Evolutionary conservation across 441 rosid species (phyloP).

Genomic region (Adansonia gregorii): DNA sequence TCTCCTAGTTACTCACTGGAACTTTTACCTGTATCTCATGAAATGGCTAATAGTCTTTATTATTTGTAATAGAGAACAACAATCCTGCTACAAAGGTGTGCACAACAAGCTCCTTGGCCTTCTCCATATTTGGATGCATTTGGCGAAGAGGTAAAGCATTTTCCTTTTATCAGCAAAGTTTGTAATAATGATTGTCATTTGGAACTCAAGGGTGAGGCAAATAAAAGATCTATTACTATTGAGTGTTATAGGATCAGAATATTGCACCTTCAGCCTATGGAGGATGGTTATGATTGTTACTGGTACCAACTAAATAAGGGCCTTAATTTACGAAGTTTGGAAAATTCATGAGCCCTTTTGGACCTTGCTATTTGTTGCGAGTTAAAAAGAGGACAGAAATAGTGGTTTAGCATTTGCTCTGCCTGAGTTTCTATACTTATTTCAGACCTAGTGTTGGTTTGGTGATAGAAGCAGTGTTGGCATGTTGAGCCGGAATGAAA

Average conservation of each 20-base stretch:
- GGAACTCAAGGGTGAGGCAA: background rate
- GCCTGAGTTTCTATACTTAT: constrained; percentile 14
- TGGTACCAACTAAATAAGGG: background rate
- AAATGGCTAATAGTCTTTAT: constrained; percentile 28
- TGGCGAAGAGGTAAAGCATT: constrained; percentile 89
- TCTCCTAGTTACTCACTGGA: constrained; percentile 13
- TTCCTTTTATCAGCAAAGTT: background rate
- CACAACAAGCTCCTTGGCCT: constrained; percentile 91
- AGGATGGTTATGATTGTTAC: constrained; percentile 11
- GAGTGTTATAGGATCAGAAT: background rate
- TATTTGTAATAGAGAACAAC: constrained; percentile 71
- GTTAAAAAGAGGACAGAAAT: background rate
- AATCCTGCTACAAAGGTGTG: constrained; percentile 80
- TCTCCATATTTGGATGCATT: constrained; percentile 91
- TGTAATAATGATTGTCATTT: background rate
- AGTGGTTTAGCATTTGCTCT: constrained; percentile 1
- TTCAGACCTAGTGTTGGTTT: constrained; percentile 1
- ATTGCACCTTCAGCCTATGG: background rate
- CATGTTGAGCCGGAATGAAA: background rate
- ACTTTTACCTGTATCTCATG: background rate
- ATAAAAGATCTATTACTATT: background rate
- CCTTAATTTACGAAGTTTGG: background rate
- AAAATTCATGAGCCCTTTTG: background rate
- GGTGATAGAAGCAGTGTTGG: background rate
- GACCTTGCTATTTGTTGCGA: constrained; percentile 5